Evolutionary conservation across 1,139 yeast species (phyloP), one percentile per base, ranked within the genome.

Genomic region (Geotrichum reessii): DNA sequence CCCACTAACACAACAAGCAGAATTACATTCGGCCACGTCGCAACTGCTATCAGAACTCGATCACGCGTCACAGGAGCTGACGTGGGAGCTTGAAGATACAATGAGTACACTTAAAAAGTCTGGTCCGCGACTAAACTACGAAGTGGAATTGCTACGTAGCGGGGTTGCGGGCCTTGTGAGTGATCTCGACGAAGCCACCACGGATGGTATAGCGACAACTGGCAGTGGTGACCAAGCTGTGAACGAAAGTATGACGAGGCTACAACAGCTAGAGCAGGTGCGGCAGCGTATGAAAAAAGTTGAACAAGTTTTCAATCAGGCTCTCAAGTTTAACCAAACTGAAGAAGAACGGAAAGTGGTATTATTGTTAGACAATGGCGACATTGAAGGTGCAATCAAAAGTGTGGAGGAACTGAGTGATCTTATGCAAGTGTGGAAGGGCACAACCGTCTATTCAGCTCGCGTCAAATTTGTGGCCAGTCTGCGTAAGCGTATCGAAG

Each of bases 31-130:
- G 1, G 62, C 68, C 40, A 66, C 74, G 19, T 68, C 72, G 14
- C 66, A 68, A 53, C 67, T 73, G 24, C 63, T 70, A 50, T 70
- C 75, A 2, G 68, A 65, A 48, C 65, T 73, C 27, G 76, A 73
- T 58, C 67, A 66, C 46, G 66, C 70, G 52, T 64, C 69, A 12
- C 73, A 71, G 58, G 71, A 67, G 46, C 63, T 73, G 25, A 69
- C 73, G 2, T 63, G 65, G 63, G 66, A 67, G 56, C 66, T 73
- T 48, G 70, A 69, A 49, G 56, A 60, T 4, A 62, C 68, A 19
- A 66, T 73, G 31, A 64, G 63, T 6, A 69, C 65, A 31, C 66
- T 73, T 17, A 58, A 63, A 48, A 61, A 66, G 44, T 64, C 71
- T 25, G 71, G 69, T 37, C 67, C 69, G 46, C 62, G 73, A n/a